Evolutionary conservation across 2,329 filamentous ascomycete species (phyloP), one percentile per base, ranked within the genome.

Genomic region (Talaromyces sp.): DNA sequence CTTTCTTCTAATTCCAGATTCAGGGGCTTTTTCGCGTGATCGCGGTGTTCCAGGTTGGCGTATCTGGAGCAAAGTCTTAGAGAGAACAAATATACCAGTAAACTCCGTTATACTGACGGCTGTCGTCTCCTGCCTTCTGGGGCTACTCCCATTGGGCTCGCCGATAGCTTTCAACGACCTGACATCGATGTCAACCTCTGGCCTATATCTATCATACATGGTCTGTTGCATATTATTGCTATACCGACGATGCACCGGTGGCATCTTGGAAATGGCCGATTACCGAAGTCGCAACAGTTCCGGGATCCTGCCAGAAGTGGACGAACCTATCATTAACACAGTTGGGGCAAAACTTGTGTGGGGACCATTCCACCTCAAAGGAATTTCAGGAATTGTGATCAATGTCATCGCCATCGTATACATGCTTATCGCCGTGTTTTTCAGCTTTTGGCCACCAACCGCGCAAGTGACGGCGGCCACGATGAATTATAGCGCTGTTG

Each of bases 91-190:
- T 25, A 56, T 77, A 37, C 74, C 75, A 2, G 65, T 70, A 0
- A 73, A 71, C 27, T 68, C 73, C 2, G 69, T 76, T 19, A 35
- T 72, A 2, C 35, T 72, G 3, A 73, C 74, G 13, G 68, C 74
- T 5, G 47, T 66, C 13, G 66, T 78, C 66, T 70, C 70, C 27
- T 66, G 68, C 1, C 72, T 83, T 4, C 71, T 84, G 15, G 78
- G 78, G 1, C 72, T 84, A 25, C 84, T 86, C 73, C 84, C 83
- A 71, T 79, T 86, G 52, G 83, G 81, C 15, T 83, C 81, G 9
- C 67, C 76, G 5, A 74, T 79, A 17, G 84, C 82, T 11, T 81
- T 85, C 70, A 82, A 84, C 70, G 80, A 79, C 66, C 79, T 85
- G 65, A 75, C 80, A 3, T 83, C 81, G 0, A 75, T 86, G 25